phyloP scores from a whole-genome alignment of 805 yeast genomes.

The Ogataea salicorniae region DNA sequence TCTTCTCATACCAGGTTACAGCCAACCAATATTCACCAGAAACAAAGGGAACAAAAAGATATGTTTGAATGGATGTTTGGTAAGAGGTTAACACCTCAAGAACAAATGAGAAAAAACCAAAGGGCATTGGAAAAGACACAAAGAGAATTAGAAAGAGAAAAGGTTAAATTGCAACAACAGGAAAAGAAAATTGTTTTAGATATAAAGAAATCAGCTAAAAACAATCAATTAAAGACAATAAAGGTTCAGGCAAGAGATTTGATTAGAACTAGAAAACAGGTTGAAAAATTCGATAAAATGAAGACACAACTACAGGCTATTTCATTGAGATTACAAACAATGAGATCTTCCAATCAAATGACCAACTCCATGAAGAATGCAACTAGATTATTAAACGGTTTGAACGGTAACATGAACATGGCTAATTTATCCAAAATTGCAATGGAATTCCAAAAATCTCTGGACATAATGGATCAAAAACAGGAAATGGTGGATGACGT shows the following conservation, averaged over 20 bases:
- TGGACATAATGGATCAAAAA: constrained; percentile 96
- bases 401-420: constrained; percentile 83
- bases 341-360: constrained; percentile 93
- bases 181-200: constrained; percentile 84
- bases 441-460: constrained; percentile 91
- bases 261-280: constrained; percentile 77
- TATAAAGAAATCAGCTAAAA: constrained; percentile 87
- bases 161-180: constrained; percentile 78
- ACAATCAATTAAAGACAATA: constrained; percentile 82
- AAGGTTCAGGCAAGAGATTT: constrained; percentile 95
- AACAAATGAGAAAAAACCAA: constrained; percentile 90
- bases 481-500: constrained; percentile 99
- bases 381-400: constrained; percentile 71
- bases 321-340: constrained; percentile 84
- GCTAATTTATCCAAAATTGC: constrained; percentile 86
- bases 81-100: constrained; percentile 89
- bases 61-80: constrained; percentile 95
- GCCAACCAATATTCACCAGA: background rate
- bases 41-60: background rate
- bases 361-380: constrained; percentile 93
- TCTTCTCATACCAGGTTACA: too few species aligned
- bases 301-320: constrained; percentile 95
- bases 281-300: constrained; percentile 88
- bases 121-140: constrained; percentile 92
- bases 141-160: constrained; percentile 86